Base-by-base conservation (phyloP, 2,329 filamentous ascomycete genomes). In the Beauveria pseudobassiana region DNA sequence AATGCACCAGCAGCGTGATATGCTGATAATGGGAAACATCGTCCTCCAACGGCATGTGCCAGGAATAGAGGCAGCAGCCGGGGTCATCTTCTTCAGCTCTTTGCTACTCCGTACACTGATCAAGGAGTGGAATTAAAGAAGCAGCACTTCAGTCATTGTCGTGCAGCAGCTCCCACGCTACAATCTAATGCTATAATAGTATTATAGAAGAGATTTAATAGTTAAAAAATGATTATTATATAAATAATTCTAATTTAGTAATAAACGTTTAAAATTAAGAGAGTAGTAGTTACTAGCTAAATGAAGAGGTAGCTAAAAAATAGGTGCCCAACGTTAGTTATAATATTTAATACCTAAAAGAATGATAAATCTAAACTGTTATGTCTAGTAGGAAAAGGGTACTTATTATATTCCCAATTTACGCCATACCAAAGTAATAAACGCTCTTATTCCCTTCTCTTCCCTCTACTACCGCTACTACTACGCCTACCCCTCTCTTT, bases 341-440 rank as follows among this genome's bases (percentile, higher is more conserved):
- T 55, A 3, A 46, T 57, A 48, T 57, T 48, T 14, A 5, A 48
- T 56, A 57, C 28, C 38, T 18, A 24, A 48, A 51, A 49, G 7
- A 22, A n/a, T 46, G n/a, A 38, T 38, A 24, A n/a, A 48, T 57
- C 7, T 49, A 34, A 30, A 40, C 14, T 30, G 7, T 24, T n/a
- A 48, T 57, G 28, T 24, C 54, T 57, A 6, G 22, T 48, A 38
- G 34, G 20, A 38, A 53, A 56, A 43, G 51, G 59, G 59, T 61
- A 24, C 22, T 24, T 24, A 51, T 55, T 45, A 50, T 56, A 51
- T 61, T 56, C 50, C 52, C 16, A 51, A 16, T 48, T 53, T 64
- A 57, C 51, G 56, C 56, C 50, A 60, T 52, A 53, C 52, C 20
- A 8, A 57, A 24, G 34, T 62, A 51, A 56, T 28, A 53, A 49